phyloP scores from a whole-genome alignment of 208 protist genomes.

The Trichomonas vaginalis region DNA sequence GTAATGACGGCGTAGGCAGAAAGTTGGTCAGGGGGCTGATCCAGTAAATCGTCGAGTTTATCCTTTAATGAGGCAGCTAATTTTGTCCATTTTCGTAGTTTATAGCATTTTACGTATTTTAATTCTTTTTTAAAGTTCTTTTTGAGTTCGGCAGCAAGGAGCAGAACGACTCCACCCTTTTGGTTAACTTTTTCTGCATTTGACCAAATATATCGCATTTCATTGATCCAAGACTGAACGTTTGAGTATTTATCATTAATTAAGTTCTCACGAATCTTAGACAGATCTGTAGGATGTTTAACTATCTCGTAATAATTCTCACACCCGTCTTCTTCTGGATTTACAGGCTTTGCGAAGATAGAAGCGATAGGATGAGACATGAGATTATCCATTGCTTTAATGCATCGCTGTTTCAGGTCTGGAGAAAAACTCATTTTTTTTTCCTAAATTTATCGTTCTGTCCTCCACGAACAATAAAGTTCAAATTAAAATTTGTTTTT shows the following conservation, averaged over 20 bases:
- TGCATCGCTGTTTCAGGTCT: background rate
- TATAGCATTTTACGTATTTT: background rate
- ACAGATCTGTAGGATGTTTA: background rate
- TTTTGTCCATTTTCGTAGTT: background rate
- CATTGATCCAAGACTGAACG: background rate
- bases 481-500: too few species aligned
- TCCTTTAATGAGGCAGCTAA: background rate
- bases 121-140: background rate
- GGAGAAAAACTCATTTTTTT: background rate
- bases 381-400: background rate
- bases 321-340: background rate
- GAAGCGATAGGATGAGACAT: background rate
- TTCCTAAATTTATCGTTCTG: too few species aligned
- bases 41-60: background rate
- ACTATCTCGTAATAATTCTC: background rate
- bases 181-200: background rate
- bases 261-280: background rate
- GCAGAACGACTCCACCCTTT: background rate
- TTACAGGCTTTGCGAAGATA: background rate
- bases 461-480: too few species aligned
- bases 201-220: background rate
- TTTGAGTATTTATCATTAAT: background rate
- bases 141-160: background rate
- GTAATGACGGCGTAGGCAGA: background rate
- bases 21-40: background rate